phyloP scores from a whole-genome alignment of 129 eudicot genomes.

The Scalesia atractyloides region DNA sequence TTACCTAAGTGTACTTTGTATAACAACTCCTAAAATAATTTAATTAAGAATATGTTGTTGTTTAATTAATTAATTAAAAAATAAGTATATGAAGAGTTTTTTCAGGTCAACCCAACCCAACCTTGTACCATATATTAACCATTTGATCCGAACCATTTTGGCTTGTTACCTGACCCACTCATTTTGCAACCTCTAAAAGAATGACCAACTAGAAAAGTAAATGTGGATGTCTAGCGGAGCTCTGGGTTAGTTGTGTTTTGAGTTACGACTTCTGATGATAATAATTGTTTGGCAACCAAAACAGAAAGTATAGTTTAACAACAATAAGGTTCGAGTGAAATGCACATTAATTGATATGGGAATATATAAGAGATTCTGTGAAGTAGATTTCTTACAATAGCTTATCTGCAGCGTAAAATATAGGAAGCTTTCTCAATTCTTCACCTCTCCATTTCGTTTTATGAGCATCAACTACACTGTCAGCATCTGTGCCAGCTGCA shows the following conservation, averaged over 20 bases:
- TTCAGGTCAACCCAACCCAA: not conserved
- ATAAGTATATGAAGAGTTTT: not conserved
- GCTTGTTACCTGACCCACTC: not conserved
- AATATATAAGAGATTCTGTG: not conserved
- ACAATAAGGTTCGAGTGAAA: not conserved
- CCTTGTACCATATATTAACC: not conserved
- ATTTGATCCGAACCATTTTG: not conserved
- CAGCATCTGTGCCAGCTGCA: conserved; percentile 94
- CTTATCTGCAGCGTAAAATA: conserved; percentile 79
- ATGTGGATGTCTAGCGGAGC: not conserved
- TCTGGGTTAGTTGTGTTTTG: not conserved
- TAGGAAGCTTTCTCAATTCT: conserved; percentile 83
- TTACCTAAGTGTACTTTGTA: not conserved
- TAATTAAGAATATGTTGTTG: not conserved
- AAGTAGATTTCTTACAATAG: conserved; percentile 65
- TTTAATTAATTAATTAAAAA: not conserved
- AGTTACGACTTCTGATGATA: too few relatives aligned
- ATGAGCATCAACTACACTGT: conserved; percentile 52
- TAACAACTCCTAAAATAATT: not conserved
- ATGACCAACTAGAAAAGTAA: not conserved
- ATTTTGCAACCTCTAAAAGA: not conserved
- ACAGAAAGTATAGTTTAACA: not conserved
- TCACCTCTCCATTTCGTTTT: conserved; percentile 66
- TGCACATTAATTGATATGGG: not conserved
- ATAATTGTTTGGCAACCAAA: not conserved